Percentiles rank a stretch among this genome's conserved stretches.
These are phyloP conservation scores for Acacia crassicarpa DNA, from an alignment of 306 rosid genomes.

Conservation along the genomic window DNA sequence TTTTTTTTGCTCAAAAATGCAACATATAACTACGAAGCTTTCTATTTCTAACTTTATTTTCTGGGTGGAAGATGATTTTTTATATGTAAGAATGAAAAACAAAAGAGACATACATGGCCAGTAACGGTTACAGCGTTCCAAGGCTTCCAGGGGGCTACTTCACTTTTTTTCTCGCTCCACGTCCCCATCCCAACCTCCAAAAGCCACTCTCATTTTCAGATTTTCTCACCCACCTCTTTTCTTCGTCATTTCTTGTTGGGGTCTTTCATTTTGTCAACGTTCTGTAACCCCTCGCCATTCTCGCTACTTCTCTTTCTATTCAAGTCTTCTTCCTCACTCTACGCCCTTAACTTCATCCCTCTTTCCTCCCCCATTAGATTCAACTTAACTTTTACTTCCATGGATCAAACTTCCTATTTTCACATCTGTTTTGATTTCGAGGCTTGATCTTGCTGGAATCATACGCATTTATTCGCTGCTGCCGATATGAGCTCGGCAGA, in stretches of 20 bases:
- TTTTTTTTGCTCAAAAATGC: no score
- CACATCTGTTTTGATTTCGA: neutral
- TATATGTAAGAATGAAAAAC: neutral
- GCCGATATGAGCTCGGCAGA: constrained; percentile 13
- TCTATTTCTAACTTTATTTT: no score
- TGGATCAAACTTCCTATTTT: neutral
- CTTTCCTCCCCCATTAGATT: neutral
- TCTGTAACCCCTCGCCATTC: constrained; percentile 5
- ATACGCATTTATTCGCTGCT: neutral
- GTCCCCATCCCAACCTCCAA: constrained; percentile 24
- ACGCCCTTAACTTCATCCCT: neutral
- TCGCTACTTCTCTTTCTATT: neutral
- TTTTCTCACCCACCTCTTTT: constrained; percentile 14
- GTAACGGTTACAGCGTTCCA: constrained; percentile 1
- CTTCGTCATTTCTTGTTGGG: constrained; percentile 25
- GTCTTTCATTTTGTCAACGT: constrained; percentile 31
- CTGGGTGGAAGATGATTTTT: neutral
- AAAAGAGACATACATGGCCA: neutral
- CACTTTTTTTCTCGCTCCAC: neutral
- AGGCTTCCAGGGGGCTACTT: neutral
- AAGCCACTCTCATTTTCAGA: constrained; percentile 21
- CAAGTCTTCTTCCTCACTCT: constrained; percentile 26
- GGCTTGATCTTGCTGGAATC: neutral
- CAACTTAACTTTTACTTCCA: neutral
- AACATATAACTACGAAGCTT: no score